Evolutionary conservation across 2,329 filamentous ascomycete species (phyloP).

Genomic region (Colletotrichum australisinense): DNA sequence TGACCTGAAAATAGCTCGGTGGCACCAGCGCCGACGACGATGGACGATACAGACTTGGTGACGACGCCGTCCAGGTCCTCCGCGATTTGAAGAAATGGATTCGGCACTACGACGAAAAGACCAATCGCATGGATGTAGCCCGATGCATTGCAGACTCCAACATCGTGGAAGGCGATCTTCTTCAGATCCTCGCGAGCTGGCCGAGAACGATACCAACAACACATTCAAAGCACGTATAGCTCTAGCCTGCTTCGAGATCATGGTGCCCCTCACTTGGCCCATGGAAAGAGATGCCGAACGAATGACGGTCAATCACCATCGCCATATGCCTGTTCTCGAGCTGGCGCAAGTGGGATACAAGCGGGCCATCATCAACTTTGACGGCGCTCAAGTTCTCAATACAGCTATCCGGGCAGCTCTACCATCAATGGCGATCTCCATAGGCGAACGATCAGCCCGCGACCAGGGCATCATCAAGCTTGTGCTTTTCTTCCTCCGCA

Average conservation of each 20-base stretch:
- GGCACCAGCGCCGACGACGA: slow-evolving; percentile 83
- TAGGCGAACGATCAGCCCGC: slow-evolving; percentile 79
- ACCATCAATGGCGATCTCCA: slow-evolving; percentile 84
- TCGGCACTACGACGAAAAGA: slow-evolving; percentile 92
- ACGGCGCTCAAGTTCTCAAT: slow-evolving; percentile 80
- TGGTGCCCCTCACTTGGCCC: slow-evolving; percentile 95
- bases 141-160: slow-evolving; percentile 93
- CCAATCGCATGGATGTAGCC: slow-evolving; percentile 93
- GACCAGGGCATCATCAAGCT: slow-evolving; percentile 95
- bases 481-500: slow-evolving; percentile 88
- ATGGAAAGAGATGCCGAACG: slow-evolving; percentile 81
- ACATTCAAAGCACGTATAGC: slow-evolving; percentile 83
- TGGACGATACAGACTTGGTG: slow-evolving; percentile 87
- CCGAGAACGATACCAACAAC: slow-evolving; percentile 76
- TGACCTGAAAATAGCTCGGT: slow-evolving; percentile 74
- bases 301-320: slow-evolving; percentile 93
- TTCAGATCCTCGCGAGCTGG: slow-evolving; percentile 90
- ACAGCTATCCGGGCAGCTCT: slow-evolving; percentile 84
- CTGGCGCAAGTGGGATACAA: slow-evolving; percentile 93
- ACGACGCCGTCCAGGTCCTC: slow-evolving; percentile 91
- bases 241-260: slow-evolving; percentile 87
- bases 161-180: slow-evolving; percentile 87
- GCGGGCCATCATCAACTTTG: slow-evolving; percentile 85
- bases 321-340: slow-evolving; percentile 90
- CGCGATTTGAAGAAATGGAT: slow-evolving; percentile 97